These are phyloP conservation scores for Jimgerdemannia lactiflua DNA, from an alignment of 192 early-diverging fungal genomes.

Conservation along the genomic window DNA sequence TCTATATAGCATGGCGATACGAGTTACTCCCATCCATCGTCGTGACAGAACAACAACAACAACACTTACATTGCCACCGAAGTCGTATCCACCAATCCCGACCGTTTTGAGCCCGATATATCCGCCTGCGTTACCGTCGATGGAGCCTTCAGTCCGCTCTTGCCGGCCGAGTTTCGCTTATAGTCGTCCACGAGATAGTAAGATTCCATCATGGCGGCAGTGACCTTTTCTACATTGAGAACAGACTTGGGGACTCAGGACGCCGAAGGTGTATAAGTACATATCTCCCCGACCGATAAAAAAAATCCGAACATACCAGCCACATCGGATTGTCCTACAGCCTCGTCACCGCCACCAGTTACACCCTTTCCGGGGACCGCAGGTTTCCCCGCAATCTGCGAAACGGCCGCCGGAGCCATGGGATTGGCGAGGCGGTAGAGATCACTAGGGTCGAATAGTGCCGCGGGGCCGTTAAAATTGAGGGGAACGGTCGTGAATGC, in stretches of 20 bases:
- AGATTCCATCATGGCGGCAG: constrained; percentile 48
- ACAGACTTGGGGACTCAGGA: background rate
- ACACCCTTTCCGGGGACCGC: background rate
- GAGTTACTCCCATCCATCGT: no score
- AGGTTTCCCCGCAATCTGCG: background rate
- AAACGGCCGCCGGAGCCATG: background rate
- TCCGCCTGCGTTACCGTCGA: background rate
- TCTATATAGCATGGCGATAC: background rate
- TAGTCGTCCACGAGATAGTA: constrained; percentile 44
- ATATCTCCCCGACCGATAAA: no score
- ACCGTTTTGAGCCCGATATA: background rate
- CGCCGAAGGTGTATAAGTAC: no score
- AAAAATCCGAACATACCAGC: background rate
- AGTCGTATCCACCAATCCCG: background rate
- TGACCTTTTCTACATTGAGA: constrained; percentile 16
- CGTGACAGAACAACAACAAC: background rate
- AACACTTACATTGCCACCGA: background rate
- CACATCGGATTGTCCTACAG: background rate
- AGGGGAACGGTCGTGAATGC: constrained; percentile 59
- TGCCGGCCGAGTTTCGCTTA: constrained; percentile 1
- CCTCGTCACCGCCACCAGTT: background rate
- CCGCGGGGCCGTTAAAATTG: constrained; percentile 30
- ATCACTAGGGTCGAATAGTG: background rate
- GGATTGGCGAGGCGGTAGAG: background rate
- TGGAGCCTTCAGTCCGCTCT: background rate